Conservation (phyloP, 78 protist species). For the Creolimax fragrantissima region DNA sequence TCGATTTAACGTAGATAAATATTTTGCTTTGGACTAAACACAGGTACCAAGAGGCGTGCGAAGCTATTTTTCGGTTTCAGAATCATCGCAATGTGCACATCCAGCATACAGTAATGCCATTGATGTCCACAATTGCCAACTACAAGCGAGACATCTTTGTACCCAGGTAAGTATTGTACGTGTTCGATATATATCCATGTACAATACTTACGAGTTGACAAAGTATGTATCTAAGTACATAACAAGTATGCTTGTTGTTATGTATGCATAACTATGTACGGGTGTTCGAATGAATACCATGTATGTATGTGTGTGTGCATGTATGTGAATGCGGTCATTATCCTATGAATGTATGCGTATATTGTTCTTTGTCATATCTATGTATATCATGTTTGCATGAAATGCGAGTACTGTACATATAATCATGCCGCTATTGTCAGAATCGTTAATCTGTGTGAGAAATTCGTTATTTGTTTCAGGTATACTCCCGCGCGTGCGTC, state of each 20-base stretch:
- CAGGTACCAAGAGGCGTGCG: constrained; percentile 1
- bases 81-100: not conserved
- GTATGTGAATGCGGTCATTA: not conserved
- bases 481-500: not conserved
- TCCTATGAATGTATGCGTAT: not conserved
- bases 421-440: not conserved
- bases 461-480: too few species aligned
- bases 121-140: constrained; percentile 2
- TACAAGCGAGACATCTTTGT: not conserved
- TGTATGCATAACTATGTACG: not conserved
- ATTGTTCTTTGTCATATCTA: not conserved
- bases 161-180: not conserved
- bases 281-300: not conserved
- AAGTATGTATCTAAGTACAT: too few species aligned
- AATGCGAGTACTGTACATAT: not conserved
- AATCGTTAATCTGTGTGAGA: too few species aligned
- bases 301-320: not conserved
- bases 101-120: not conserved
- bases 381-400: not conserved
- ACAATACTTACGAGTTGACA: too few species aligned
- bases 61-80: not conserved
- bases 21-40: too few species aligned
- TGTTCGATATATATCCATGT: not conserved
- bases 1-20: not conserved
- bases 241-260: too few species aligned